Conservation (phyloP, 1,139 yeast species). For the Magnusiomyces magnusii region DNA sequence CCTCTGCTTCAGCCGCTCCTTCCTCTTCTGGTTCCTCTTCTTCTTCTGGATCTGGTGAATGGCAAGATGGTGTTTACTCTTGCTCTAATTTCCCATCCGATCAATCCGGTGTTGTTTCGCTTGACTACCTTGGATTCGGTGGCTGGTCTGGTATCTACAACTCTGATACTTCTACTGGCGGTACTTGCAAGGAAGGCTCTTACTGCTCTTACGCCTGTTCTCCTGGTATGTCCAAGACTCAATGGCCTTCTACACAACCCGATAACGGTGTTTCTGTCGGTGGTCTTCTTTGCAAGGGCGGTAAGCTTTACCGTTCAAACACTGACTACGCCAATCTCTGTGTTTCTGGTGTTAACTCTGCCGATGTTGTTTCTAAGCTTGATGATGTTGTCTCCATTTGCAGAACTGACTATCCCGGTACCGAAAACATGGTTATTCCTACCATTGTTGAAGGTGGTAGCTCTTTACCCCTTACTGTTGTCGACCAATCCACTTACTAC, state of each 20-base stretch:
- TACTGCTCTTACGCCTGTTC: constrained; percentile 97
- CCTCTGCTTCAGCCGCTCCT: constrained; percentile 32
- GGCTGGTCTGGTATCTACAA: constrained; percentile 89
- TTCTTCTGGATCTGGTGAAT: constrained; percentile 46
- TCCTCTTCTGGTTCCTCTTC: constrained; percentile 30
- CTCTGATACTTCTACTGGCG: constrained; percentile 47
- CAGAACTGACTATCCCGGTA: constrained; percentile 98
- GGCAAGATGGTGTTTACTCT: constrained; percentile 71
- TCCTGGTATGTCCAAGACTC: constrained; percentile 95
- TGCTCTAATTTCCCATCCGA: constrained; percentile 84
- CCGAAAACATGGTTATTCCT: constrained; percentile 96
- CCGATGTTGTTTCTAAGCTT: constrained; percentile 60
- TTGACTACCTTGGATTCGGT: constrained; percentile 74
- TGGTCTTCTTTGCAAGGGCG: constrained; percentile 72
- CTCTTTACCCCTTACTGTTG: constrained; percentile 63
- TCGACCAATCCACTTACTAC: constrained; percentile 69
- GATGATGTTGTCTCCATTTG: constrained; percentile 70
- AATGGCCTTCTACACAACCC: constrained; percentile 88
- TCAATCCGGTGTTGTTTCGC: constrained; percentile 70
- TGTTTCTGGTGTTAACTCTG: constrained; percentile 65
- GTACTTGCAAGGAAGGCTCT: constrained; percentile 72
- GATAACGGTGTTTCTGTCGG: constrained; percentile 83
- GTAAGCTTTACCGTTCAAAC: constrained; percentile 75
- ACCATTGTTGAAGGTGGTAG: constrained; percentile 69
- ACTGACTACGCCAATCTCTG: constrained; percentile 57